phyloP scores from a whole-genome alignment of 495 filamentous ascomycete species.

The Lasiosphaeriaceae sp. region DNA sequence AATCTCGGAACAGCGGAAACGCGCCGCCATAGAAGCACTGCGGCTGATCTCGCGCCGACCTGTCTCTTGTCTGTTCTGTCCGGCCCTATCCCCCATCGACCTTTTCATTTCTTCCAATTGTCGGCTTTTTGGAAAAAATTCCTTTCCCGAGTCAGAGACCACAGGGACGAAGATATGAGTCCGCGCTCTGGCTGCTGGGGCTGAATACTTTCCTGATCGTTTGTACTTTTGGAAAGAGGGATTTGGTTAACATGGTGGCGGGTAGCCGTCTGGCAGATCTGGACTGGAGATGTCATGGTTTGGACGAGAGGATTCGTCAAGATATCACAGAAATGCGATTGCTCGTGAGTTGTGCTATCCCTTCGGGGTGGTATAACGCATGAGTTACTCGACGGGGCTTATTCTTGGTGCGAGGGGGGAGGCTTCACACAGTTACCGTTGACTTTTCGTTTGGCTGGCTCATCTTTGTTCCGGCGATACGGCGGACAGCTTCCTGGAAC shows the following conservation, averaged over 20 bases:
- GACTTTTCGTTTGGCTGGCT: conserved; percentile 19
- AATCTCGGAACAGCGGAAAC: conserved; percentile 70
- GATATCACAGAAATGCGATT: conserved; percentile 99
- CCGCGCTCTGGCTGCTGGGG: conserved; percentile 51
- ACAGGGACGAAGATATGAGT: conserved; percentile 85
- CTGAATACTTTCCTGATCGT: conserved; percentile 19
- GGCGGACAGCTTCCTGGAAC: conserved; percentile 24
- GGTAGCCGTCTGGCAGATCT: conserved; percentile 39
- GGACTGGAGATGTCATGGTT: conserved; percentile 37
- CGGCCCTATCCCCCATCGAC: conserved; percentile 38
- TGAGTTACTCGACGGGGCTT: conserved; percentile 99
- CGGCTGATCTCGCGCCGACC: conserved; percentile 52
- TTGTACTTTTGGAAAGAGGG: conserved; percentile 33
- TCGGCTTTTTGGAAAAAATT: not conserved
- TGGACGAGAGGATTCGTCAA: conserved; percentile 72
- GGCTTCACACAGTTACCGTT: conserved; percentile 35
- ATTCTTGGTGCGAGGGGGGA: conserved; percentile 99
- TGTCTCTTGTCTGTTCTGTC: conserved; percentile 58
- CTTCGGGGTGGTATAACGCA: conserved; percentile 43
- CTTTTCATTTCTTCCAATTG: conserved; percentile 3
- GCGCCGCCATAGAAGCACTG: conserved; percentile 98
- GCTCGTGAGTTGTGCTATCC: conserved; percentile 43
- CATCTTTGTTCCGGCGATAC: not conserved
- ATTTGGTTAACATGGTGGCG: conserved; percentile 34
- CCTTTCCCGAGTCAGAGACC: conserved; percentile 39